Percentiles rank a stretch among this genome's conserved stretches.
phyloP scores from a whole-genome alignment of 805 yeast genomes.

The Wickerhamomyces alni region DNA sequence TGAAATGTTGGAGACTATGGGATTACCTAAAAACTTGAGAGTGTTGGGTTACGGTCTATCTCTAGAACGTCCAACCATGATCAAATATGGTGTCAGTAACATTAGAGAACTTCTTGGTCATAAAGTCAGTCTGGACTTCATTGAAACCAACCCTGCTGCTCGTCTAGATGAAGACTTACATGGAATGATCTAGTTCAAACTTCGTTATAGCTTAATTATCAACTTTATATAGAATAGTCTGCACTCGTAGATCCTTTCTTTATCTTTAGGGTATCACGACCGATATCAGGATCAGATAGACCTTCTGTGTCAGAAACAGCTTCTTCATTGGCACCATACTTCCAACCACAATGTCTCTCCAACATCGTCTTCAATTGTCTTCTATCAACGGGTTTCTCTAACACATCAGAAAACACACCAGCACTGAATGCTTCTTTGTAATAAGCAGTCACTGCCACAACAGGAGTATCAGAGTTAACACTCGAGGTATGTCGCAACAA shows the following conservation, averaged over 20 bases:
- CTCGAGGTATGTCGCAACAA: constrained; percentile 71
- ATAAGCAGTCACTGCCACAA: constrained; percentile 68
- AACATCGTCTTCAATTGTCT: constrained; percentile 14
- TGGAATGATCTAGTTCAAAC: not conserved
- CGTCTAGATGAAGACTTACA: constrained; percentile 72
- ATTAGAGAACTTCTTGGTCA: constrained; percentile 97
- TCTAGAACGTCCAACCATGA: constrained; percentile 98
- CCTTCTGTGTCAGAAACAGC: constrained; percentile 25
- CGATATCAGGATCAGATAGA: constrained; percentile 29
- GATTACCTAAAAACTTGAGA: constrained; percentile 88
- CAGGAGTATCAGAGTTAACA: constrained; percentile 70
- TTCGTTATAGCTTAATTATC: not conserved
- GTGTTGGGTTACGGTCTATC: constrained; percentile 97
- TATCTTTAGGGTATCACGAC: not conserved
- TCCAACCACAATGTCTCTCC: constrained; percentile 23
- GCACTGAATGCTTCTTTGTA: constrained; percentile 54
- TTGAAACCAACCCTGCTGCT: constrained; percentile 96
- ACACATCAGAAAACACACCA: constrained; percentile 52
- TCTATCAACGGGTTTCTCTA: constrained; percentile 60
- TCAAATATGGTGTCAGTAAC: constrained; percentile 91
- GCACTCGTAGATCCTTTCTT: not conserved
- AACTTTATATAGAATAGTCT: not conserved
- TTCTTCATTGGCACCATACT: constrained; percentile 16
- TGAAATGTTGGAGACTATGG: constrained; percentile 98
- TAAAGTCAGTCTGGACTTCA: constrained; percentile 89